Conservation (phyloP, 305 asterid species). For the Solanum hybrid region DNA sequence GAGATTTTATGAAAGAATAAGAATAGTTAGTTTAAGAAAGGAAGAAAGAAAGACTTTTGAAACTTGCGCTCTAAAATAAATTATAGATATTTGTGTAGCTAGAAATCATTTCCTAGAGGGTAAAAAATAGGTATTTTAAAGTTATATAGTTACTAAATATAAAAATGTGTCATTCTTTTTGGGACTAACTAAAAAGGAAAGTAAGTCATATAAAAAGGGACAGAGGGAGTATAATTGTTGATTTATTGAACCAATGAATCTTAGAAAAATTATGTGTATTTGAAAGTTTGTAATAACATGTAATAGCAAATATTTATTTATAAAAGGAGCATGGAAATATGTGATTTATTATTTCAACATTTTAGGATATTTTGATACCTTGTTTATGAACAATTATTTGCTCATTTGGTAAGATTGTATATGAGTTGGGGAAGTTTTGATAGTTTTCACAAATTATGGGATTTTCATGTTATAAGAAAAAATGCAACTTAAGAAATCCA, state of each 20-base stretch:
- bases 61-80: neutral
- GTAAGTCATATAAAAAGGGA: neutral
- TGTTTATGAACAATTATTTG: neutral
- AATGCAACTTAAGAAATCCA: neutral
- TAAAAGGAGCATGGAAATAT: neutral
- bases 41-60: neutral
- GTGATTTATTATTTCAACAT: neutral
- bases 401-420: neutral
- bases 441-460: neutral
- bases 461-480: neutral
- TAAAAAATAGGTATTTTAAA: neutral
- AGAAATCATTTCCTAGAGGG: neutral
- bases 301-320: neutral
- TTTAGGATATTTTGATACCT: neutral
- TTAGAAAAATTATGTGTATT: neutral
- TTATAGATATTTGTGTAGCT: neutral
- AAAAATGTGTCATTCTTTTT: neutral
- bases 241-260: neutral
- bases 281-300: neutral
- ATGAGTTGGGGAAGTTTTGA: neutral
- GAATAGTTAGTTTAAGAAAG: neutral
- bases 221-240: neutral
- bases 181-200: neutral
- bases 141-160: too few species aligned
- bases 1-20: neutral